Conservation (phyloP, 2,329 filamentous ascomycete species). For the Geoglossum cookeanum region DNA sequence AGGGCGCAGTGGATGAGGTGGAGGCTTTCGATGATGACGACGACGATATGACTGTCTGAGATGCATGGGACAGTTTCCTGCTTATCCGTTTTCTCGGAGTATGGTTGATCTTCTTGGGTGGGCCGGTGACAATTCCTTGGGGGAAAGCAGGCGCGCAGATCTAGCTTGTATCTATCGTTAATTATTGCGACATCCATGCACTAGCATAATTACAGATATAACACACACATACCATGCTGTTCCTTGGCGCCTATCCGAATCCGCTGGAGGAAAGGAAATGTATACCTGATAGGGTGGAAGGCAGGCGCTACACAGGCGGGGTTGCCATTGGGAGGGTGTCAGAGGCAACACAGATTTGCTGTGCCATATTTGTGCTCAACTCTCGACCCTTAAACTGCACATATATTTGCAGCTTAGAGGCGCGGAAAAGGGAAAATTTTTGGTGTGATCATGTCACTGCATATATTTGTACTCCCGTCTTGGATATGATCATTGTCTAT, state of each 20-base stretch:
- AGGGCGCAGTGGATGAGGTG: conserved; percentile 71
- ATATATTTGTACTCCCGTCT: too few species aligned
- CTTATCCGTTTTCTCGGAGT: neutral
- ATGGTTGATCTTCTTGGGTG: neutral
- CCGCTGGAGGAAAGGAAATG: neutral
- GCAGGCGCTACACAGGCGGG: too few species aligned
- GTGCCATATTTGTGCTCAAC: too few species aligned
- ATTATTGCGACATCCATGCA: neutral
- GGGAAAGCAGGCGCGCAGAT: neutral
- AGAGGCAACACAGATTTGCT: too few species aligned
- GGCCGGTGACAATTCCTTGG: neutral
- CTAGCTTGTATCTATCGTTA: neutral
- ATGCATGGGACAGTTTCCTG: conserved; percentile 4
- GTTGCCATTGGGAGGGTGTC: too few species aligned
- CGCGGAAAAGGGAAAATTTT: too few species aligned
- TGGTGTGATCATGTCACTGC: too few species aligned
- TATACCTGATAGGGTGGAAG: too few species aligned
- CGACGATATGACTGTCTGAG: conserved; percentile 16
- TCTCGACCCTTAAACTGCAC: too few species aligned
- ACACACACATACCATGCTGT: neutral
- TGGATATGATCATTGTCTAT: too few species aligned
- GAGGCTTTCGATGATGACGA: conserved; percentile 65
- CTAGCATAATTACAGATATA: neutral
- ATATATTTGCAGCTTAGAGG: too few species aligned
- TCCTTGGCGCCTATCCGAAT: neutral